Base-by-base conservation (phyloP, 371 early-diverging fungal species). In the Blyttiomyces sp. region DNA sequence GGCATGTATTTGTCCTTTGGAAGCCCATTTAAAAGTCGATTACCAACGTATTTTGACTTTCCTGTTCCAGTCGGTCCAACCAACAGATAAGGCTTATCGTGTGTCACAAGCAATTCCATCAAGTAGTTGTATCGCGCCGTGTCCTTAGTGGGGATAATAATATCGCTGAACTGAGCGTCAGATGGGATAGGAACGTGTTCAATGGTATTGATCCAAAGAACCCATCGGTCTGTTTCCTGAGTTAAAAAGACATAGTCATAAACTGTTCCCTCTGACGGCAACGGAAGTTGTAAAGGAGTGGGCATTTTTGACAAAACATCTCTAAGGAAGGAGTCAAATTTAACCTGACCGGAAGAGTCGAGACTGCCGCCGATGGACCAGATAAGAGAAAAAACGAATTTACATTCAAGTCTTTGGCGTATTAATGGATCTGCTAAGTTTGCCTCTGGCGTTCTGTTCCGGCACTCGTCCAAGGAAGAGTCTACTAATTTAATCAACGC, bases 11-110 rank as follows among this genome's bases (percentile, higher is more conserved):
- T 70, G 6, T 73, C 70, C 21, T 68, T 73, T 2, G 76, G 43
- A 11, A 83, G 55, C 0, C 80, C 81, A n/a, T 54, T 71, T 31
- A 83, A 68, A 35, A 84, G 63, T 59, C 77, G 75, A 61, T 67
- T 76, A 2, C 63, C 66, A 32, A 83, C 78, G 69, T 82, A 84
- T 59, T 82, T 84, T 36, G 81, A 78, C 55, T 84, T 84, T 24
- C 84, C 84, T 3, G 82, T 84, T 19, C 84, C 83, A 17, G 84
- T 81, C n/a, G 84, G 84, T 3, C 84, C 84, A 35, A 80, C 75
- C 6, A 83, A 57, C n/a, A 83, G 59, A 45, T 75, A 64, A 9
- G 78, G 64, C 24, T 67, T 66, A 34, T 79, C 60, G 54, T 77
- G 74, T 27, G 59, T 54, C 21, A 83, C 72, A 48, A 81, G 63